Base-by-base conservation (phyloP, 148 eudicot genomes). In the Arbutus unedo region DNA sequence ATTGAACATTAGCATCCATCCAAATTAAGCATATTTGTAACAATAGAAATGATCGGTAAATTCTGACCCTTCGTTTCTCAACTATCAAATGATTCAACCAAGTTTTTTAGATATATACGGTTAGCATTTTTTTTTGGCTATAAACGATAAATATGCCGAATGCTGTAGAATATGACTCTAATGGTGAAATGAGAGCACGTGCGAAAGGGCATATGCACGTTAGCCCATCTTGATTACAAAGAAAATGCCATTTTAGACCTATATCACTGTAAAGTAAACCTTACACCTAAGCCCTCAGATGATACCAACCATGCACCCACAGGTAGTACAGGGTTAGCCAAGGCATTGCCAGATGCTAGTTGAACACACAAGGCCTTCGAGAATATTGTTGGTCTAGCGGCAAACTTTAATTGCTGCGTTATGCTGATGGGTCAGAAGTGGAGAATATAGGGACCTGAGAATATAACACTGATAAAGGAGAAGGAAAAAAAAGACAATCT, bases 371-470 rank as follows among this genome's bases (percentile, higher is more conserved):
- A 64, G 21, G 67, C 21, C 31, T 60, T 60, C 67, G 10, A 60
- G 67, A 60, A n/a, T 60, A 64, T 14, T 2, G 7, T 59, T 19
- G n/a, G n/a, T 19, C n/a, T 19, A 19, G 3, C 2, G 25, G 18
- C 19, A 19, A 19, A 8, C 67, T 55, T 55, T 55, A 55, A 55
- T 60, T 60, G 67, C 6, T 60, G 23, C 25, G 6, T 6, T 31
- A 23, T 11, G 71, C 43, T 66, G 18, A 64, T 66, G 71, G 74
- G 82, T 82, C 78, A 76, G 78, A 84, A 80, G 85, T 64, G 67
- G 80, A 68, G 66, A 84, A 85, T 59, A 84, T 64, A 74, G 76
- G 56, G 74, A 54, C 77, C 81, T 48, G 80, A 68, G 66, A 84
- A 85, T 66, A 66, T 66, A 66, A 64, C 5, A 66, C 71, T 66